Base-by-base conservation (phyloP, 148 eudicot species). In the Fagopyrum esculentum region DNA sequence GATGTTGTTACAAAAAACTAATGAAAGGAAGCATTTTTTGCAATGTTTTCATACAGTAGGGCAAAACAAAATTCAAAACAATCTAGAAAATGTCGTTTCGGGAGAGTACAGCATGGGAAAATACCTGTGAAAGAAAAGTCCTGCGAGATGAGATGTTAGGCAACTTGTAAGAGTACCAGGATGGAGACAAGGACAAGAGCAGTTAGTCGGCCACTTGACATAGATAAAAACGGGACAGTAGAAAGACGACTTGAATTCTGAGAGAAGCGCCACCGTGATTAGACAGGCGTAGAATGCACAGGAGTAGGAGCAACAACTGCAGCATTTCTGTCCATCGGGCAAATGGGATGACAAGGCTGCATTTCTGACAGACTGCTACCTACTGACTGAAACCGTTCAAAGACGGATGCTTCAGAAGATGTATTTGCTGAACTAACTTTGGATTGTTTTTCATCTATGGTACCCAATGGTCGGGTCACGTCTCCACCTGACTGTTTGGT, bases 281-380 rank as follows among this genome's bases (percentile, higher is more conserved):
- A 66, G 43, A 66, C 43, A 43, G 71, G 19, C 11, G 47, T 40
- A 66, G 71, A 45, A 13, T 35, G 46, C 17, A 66, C 47, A 15
- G 71, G 71, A 9, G 71, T 66, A 46, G 71, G 71, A 66, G 71
- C 71, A 15, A 66, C 17, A 5, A 35, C 46, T 66, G 71, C 71
- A 66, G 71, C 71, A 11, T 66, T 66, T 15, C 71, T 66, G 71
- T 66, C 71, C 71, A 66, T 66, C 17, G 71, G 71, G 4, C 13
- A 35, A n/a, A 66, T 8, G 47, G 71, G 71, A 40, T 19, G 71
- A 40, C 46, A 66, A 66, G 71, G 71, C 71, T 66, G 71, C 47
- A 43, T 66, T 66, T 66, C 71, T 40, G 71, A 49, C 12, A 49
- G 12, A 49, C 52, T 49, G 12, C 9, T 49, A 12, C 52, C 52